A percentile compares a stretch with the other conserved stretches of the same genome.
Conservation (phyloP, 768 basidiomycete genomes). For the Auriscalpium vulgare region DNA sequence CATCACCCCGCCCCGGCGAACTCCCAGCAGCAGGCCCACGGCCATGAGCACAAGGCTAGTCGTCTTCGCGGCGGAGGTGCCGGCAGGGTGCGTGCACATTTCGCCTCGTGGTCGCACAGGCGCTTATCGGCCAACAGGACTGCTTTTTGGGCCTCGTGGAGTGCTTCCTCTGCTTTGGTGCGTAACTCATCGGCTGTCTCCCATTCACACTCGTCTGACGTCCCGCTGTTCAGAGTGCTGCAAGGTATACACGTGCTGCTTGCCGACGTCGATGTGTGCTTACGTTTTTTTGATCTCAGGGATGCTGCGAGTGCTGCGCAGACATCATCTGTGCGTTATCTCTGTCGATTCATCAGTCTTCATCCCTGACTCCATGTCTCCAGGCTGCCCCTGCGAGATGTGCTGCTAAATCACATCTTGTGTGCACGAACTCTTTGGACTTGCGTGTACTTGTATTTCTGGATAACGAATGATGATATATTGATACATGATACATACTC, state of each 20-base stretch:
- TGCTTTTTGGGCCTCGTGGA: slow-evolving; percentile 54
- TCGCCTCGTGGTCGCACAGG: not conserved
- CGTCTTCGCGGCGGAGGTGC: slow-evolving; percentile 69
- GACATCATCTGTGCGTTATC: slow-evolving; percentile 59
- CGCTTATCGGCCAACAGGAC: slow-evolving; percentile 34
- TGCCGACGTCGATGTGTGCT: not conserved
- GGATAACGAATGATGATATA: too few relatives aligned
- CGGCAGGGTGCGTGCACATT: slow-evolving; percentile 38
- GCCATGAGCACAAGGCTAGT: slow-evolving; percentile 38
- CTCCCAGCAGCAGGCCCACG: slow-evolving; percentile 23
- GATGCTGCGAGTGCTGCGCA: slow-evolving; percentile 60
- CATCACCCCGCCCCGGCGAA: slow-evolving; percentile 33
- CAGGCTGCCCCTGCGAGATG: slow-evolving; percentile 79
- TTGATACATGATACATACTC: too few relatives aligned
- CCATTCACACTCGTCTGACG: not conserved
- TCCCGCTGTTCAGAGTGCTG: slow-evolving; percentile 46
- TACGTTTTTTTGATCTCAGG: slow-evolving; percentile 29
- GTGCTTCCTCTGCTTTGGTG: slow-evolving; percentile 71
- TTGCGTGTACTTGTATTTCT: too few relatives aligned
- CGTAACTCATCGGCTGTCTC: slow-evolving; percentile 17
- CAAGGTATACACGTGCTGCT: slow-evolving; percentile 31
- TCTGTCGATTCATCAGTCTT: not conserved
- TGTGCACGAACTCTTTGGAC: too few relatives aligned
- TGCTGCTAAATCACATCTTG: slow-evolving; percentile 38
- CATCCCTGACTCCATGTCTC: not conserved